Evolutionary conservation across 2,329 filamentous ascomycete genomes (phyloP), one percentile per base, ranked within the genome.

Genomic region (Simplicillium aogashimaense): DNA sequence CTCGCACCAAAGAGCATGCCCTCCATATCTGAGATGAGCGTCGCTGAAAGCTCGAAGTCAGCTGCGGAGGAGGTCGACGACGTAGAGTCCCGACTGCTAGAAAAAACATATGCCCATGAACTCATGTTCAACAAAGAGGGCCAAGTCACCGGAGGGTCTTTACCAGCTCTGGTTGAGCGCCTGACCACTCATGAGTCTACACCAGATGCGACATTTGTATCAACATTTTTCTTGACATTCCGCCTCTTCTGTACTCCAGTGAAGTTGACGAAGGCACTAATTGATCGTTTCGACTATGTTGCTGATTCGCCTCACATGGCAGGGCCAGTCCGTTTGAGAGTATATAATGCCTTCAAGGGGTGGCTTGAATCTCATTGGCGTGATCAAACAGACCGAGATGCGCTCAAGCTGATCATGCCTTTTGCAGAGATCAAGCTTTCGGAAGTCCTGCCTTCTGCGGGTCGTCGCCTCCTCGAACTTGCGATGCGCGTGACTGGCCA

Each of bases 291-390:
- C 58, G 86, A 95, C 43, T 95, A 95, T 51, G 83, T 95, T 30
- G 83, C 78, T 11, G 83, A 92, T 44, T 84, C 81, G 36, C 76
- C 80, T 16, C 74, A 80, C 43, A 63, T 89, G 46, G 81, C 88
- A 16, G 76, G 72, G 3, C 86, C 90, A 0, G 90, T 97, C 16
- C 81, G 89, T 38, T 68, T 98, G 36, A 79, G 92, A 38, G 87
- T 97, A 2, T 97, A 94, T 67, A 97, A 98, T 57, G 82, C 88
- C 42, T 87, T 98, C 71, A 98, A 98, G 62, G 85, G 86, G 33
- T 98, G 92, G 92, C 69, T 98, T 15, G 92, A 97, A 64, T 92
- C 85, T 7, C 88, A 98, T 61, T 98, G 92, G 90, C 79, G 84
- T 36, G 78, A 86, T 47, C 78, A 87, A 43, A 79, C 81, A 10